Evolutionary conservation across 352 stramenopile species (phyloP), one percentile per base, ranked within the genome.

Genomic region (Phytophthora fragariae): DNA sequence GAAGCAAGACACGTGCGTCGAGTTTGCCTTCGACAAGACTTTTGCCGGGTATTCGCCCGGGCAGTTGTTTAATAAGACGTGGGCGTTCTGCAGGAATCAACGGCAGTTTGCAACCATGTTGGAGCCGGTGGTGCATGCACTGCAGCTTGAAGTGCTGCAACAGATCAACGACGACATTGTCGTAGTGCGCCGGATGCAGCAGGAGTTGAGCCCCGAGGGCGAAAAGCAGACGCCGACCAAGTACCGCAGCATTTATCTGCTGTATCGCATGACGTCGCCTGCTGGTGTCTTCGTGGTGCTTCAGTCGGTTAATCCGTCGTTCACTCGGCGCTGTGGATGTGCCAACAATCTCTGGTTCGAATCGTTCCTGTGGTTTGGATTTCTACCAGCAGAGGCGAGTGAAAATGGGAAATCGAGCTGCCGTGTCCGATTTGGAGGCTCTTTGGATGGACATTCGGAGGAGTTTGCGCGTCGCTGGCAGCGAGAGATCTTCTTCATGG

Each of bases 141-240:
- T 81, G 49, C 68, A 81, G 27, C 35, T 81, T 19, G 61, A 81
- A 68, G 74, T 81, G 39, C 65, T 81, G 46, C 70, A 81, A 29
- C 64, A 76, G 50, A 72, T 81, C 27, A 76, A 81, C 55, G 70
- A 81, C 50, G 70, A 81, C 58, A 76, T 81, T 65, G 70, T 81
- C 8, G 74, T 81, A 1, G 74, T 81, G 49, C 70, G 74, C 21
- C 70, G 70, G n/a, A 76, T 81, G 70, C 74, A 81, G 21, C 65
- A 81, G 14, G 70, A 81, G 5, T 14, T 65, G 31, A 76, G 68
- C 50, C 58, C 63, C 17, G 68, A 77, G 39, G 67, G 49, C 4
- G 62, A 71, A 31, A 71, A 69, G 24, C 57, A 73, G 53, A 65
- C 58, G 24, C 64, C 70, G 5, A 75, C 67, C 62, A 81, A 81